Base-by-base conservation (phyloP, 805 yeast species). In the Ogataea naganishii region DNA sequence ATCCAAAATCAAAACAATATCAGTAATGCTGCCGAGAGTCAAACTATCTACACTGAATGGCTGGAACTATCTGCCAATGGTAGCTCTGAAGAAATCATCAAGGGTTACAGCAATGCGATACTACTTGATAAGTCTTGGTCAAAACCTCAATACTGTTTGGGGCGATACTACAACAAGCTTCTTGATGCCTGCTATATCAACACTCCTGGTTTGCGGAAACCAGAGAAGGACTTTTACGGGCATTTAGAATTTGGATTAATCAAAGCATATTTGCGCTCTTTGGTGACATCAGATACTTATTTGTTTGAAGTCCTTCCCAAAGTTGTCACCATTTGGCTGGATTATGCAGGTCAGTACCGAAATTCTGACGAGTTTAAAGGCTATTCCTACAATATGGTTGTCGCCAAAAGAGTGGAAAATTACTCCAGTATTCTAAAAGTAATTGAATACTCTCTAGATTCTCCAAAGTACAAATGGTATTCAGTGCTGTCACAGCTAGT, bases 321-420 rank as follows among this genome's bases (percentile, higher is more conserved):
- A 44, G 70, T 84, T n/a, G 68, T 88, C 5, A 85, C 95, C 0
- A 67, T 83, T 7, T 92, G 98, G 98, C 60, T 92, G 15, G 95
- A 88, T 43, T 81, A 79, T 50, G 74, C 68, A 2, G 64, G 62
- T 20, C 51, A 46, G 26, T 53, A 52, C 30, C 37, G 37, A 30
- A 59, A 57, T 25, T 36, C 46, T 3, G 34, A 38, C 18, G 47
- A 39, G 11, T 32, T 47, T 5, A 28, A 38, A 30, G 60, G 38
- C 36, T 54, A 34, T 26, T 39, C 48, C 4, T 31, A 29, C 21
- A 56, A 50, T 26, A 42, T 39, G 4, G 45, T 52, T n/a, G 22
- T 35, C 7, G 31, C 45, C 4, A 44, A 51, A 17, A 53, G 66
- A 37, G 43, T 47, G 18, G 59, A 50, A 32, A 56, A 61, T 23